phyloP scores from a whole-genome alignment of 441 rosid species.

The Bruguiera hainesii region DNA sequence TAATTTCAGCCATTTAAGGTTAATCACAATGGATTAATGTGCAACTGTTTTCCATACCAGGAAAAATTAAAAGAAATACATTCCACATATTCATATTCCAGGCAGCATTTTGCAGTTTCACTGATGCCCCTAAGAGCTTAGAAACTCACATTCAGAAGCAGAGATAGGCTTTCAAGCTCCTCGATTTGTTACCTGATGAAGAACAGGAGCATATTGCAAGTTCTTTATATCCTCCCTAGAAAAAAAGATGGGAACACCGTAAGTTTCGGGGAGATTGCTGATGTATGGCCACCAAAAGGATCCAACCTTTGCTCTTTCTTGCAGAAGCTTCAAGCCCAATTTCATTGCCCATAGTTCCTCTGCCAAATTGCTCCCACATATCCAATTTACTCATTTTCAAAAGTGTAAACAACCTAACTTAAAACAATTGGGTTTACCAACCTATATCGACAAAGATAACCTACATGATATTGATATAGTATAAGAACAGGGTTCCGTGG shows the following conservation, averaged over 20 bases:
- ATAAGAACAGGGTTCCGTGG: constrained; percentile 18
- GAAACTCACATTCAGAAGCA: not conserved
- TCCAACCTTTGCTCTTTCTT: constrained; percentile 81
- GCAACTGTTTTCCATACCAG: not conserved
- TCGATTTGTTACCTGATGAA: constrained; percentile 53
- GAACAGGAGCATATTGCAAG: constrained; percentile 90
- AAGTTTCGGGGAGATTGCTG: constrained; percentile 82
- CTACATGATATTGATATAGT: constrained; percentile 14
- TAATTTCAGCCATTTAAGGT: constrained; percentile 5
- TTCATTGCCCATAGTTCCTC: constrained; percentile 97
- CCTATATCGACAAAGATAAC: constrained; percentile 28
- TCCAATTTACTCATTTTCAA: constrained; percentile 50
- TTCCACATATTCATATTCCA: not conserved
- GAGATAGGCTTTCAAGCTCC: constrained; percentile 2
- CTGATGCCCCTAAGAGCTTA: not conserved
- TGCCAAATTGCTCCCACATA: constrained; percentile 67
- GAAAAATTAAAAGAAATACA: not conserved
- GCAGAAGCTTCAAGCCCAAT: constrained; percentile 76
- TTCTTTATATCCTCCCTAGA: constrained; percentile 85
- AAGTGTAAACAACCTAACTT: constrained; percentile 47
- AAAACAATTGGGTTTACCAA: constrained; percentile 33
- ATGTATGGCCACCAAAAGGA: constrained; percentile 97
- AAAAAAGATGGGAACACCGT: constrained; percentile 80
- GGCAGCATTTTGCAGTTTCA: not conserved
- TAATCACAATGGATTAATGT: not conserved